phyloP scores from a whole-genome alignment of 768 basidiomycete species.

The Phylloporus arenicola region DNA sequence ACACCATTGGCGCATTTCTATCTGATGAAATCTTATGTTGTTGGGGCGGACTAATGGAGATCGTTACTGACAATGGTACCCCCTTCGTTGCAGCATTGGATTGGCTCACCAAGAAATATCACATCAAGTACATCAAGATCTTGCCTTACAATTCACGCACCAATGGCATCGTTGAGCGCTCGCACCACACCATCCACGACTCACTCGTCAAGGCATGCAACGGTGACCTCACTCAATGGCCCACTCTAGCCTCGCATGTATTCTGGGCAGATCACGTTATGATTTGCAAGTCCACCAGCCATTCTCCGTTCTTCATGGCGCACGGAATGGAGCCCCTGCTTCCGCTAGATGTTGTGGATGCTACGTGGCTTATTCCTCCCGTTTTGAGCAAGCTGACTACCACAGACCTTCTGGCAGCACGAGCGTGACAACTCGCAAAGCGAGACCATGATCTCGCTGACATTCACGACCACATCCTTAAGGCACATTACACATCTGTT shows the following conservation, averaged over 20 bases:
- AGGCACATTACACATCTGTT: too few relatives aligned
- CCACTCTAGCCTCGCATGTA: neutral
- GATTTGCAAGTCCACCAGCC: neutral
- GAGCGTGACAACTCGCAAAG: neutral
- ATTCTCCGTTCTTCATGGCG: neutral
- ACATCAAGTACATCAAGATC: too few relatives aligned
- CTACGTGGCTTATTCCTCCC: too few relatives aligned
- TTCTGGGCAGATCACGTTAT: too few relatives aligned
- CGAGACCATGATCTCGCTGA: too few relatives aligned
- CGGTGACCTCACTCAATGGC: neutral
- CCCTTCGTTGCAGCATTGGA: too few relatives aligned
- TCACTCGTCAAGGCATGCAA: too few relatives aligned
- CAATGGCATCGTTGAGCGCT: conserved; percentile 35
- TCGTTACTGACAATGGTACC: too few relatives aligned
- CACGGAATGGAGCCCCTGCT: neutral
- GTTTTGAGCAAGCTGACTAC: too few relatives aligned
- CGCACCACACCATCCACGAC: conserved; percentile 27
- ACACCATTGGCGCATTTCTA: conserved; percentile 28
- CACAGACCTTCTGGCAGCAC: neutral
- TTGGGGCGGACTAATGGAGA: too few relatives aligned
- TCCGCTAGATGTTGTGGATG: neutral
- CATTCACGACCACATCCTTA: too few relatives aligned
- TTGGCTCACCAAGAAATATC: conserved; percentile 24
- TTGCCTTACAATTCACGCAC: conserved; percentile 39
- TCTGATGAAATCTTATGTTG: conserved; percentile 27